Evolutionary conservation across 1,139 yeast species (phyloP), one percentile per base, ranked within the genome.

Genomic region (Blastobotrys arbuscula): DNA sequence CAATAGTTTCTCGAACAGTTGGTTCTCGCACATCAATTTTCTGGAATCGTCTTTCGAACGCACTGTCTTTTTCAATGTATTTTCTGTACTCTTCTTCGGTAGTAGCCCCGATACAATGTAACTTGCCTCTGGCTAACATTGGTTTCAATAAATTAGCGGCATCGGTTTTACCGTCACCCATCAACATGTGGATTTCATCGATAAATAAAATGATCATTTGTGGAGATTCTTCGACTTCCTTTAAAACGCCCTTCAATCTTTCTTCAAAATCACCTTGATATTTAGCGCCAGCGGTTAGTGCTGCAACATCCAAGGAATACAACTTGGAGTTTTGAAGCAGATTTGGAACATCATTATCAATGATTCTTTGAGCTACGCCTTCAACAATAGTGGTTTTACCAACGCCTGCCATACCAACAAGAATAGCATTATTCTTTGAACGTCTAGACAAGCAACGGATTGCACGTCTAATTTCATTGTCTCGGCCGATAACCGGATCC

Each of bases 221-320:
- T 58, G 83, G 82, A 1, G 96, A 81, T 58, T 88, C 86, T 65
- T 88, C 96, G 60, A 92, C 85, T 61, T 94, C 99, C 65, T 82
- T 86, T 63, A 92, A 74, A 20, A 92, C 98, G 55, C 97, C 97
- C 71, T 94, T 92, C 62, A 92, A 77, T 70, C 99, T 82, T 71
- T 92, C 99, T 73, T 92, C 99, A 63, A 92, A 92, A 65, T 92
- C 98, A 70, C 99, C 99, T 69, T 90, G 95, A 68, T 88, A 90
- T 66, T 92, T 92, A 48, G 98, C 97, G 68, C 99, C 99, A 7
- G 98, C 98, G 51, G 95, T 90, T 61, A 92, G 78, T 1, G 98
- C 94, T 55, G 97, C 97, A 59, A 92, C 76, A 67, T 92, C 98
- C 55, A 92, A 76, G 13, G 97, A 86, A 67, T 83, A 89, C 50